Conservation (phyloP, 2,329 filamentous ascomycete species). For the Sphaerulina vaccinii region DNA sequence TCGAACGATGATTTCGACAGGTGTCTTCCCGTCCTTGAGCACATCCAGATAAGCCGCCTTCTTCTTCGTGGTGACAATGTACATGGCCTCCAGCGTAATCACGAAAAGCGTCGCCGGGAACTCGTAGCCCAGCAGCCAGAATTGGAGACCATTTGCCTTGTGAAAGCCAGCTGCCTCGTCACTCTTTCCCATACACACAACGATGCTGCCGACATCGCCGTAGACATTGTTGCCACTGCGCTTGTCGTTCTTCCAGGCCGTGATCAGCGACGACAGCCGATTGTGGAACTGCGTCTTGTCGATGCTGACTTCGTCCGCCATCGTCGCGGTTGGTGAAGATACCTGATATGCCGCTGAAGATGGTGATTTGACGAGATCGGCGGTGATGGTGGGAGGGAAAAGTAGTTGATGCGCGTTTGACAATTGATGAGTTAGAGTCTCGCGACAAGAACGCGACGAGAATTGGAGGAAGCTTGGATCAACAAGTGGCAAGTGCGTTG, state of each 20-base stretch:
- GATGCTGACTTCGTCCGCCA: slow-evolving; percentile 87
- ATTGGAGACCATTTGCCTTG: slow-evolving; percentile 97
- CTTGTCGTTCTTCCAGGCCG: slow-evolving; percentile 96
- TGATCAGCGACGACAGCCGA: slow-evolving; percentile 80
- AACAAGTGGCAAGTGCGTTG: slow-evolving; percentile 6
- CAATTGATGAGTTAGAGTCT: slow-evolving; percentile 2
- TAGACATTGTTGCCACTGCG: slow-evolving; percentile 82
- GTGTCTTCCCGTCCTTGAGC: slow-evolving; percentile 83
- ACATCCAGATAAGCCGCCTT: slow-evolving; percentile 95
- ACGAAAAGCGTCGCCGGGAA: slow-evolving; percentile 95
- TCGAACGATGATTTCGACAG: slow-evolving; percentile 85
- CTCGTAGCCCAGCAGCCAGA: slow-evolving; percentile 98
- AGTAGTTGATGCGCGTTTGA: slow-evolving; percentile 9
- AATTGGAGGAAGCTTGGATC: slow-evolving; percentile 1
- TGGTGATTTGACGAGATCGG: slow-evolving; percentile 16
- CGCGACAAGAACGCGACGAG: slow-evolving; percentile 11
- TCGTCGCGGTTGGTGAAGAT: slow-evolving; percentile 39
- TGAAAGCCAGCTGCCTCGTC: slow-evolving; percentile 83
- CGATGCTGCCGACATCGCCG: slow-evolving; percentile 78
- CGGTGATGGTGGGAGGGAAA: slow-evolving; percentile 13
- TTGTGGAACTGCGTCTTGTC: slow-evolving; percentile 92
- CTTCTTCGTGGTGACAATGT: slow-evolving; percentile 93
- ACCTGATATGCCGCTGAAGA: slow-evolving; percentile 22
- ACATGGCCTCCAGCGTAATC: slow-evolving; percentile 81
- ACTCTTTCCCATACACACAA: slow-evolving; percentile 92